Base-by-base conservation (phyloP, 345 rosid species). In the Kandelia obovata region DNA sequence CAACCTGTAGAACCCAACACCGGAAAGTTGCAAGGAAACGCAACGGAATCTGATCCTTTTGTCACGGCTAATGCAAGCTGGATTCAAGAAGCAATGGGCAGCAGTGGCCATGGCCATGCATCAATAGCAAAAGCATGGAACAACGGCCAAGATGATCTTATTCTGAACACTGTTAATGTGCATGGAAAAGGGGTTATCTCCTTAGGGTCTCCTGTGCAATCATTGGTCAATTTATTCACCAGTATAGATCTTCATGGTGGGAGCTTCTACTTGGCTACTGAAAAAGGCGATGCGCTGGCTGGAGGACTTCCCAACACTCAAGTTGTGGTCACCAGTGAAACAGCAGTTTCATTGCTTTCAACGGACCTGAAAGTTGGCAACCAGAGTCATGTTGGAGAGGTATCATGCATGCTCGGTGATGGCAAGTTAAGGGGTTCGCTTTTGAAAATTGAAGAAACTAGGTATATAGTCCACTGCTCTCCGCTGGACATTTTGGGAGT, bases 201-300 rank as follows among this genome's bases (percentile, higher is more conserved):
- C 5, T 11, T 82, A 17, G 86, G 83, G 62, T 77, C 80, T 78
- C 61, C 84, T 0, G 73, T 76, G 11, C 58, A 82, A 31, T 21
- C 25, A 25, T 28, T 81, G 65, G 56, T 52, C 5, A 28, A 20
- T 47, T 58, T 72, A 49, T 76, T 80, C 51, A 53, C 67, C 7
- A 57, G 34, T 2, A 31, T 80, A 1, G 70, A 80, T 67, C 68
- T 83, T 61, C 3, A 62, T 51, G 85, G 79, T 21, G 88, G 83
- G 61, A 67, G 66, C 26, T 74, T 87, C 62, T 79, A 43, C 59
- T 70, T 87, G 73, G 75, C 74, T n/a, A 81, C 85, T 8, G 49
- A 35, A 59, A 70, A 80, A 20, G 87, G 87, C 2, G 30, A 62
- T 34, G 65, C 75, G 55, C 53, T 85, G 30, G 13, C 32, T 1